Evolutionary conservation across 148 eudicot genomes (phyloP), one percentile per base, ranked within the genome.

Genomic region (Tetragonia tetragonoides): DNA sequence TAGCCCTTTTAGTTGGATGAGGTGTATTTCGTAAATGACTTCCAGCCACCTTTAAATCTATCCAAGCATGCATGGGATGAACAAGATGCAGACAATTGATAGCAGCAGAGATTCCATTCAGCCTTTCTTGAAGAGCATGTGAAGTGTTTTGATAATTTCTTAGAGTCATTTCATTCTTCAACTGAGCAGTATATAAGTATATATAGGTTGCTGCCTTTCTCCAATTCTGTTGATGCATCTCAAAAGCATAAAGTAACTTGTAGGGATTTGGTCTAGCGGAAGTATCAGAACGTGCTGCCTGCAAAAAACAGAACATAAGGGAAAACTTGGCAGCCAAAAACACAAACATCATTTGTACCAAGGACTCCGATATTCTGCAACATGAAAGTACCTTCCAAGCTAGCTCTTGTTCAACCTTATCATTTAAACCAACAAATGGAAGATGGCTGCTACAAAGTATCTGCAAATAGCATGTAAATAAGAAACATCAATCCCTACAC

Each of bases 141-240:
- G 97, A 86, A 79, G 87, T 84, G 57, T 74, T 85, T 51, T 85
- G 94, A 60, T 81, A 81, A 80, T 81, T 87, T 83, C 85, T 86
- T 80, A 82, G 28, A 53, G 88, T 80, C 68, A 85, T 84, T 80
- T 91, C 98, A 77, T 68, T 72, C 84, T 82, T 89, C 82, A 93
- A 59, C 39, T 84, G 89, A 81, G 79, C 83, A 68, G 98, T 85
- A 85, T 90, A 91, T 39, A 88, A 74, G 82, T 93, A 96, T 39
- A 96, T 96, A 78, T 89, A 91, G 71, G 85, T 84, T 75, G 99
- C 97, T 40, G 99, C 99, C 82, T 81, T 93, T 70, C 95, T 87
- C 99, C 99, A 96, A 87, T 96, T 93, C 73, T 91, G 97, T 64
- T 83, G 95, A 84, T 88, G 95, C 97, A 96, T 91, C 89, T 91